A percentile compares a stretch with the other conserved stretches of the same genome.
These are phyloP conservation scores for Leccinum uliginosum DNA, from an alignment of 768 basidiomycete species.

Conservation along the genomic window DNA sequence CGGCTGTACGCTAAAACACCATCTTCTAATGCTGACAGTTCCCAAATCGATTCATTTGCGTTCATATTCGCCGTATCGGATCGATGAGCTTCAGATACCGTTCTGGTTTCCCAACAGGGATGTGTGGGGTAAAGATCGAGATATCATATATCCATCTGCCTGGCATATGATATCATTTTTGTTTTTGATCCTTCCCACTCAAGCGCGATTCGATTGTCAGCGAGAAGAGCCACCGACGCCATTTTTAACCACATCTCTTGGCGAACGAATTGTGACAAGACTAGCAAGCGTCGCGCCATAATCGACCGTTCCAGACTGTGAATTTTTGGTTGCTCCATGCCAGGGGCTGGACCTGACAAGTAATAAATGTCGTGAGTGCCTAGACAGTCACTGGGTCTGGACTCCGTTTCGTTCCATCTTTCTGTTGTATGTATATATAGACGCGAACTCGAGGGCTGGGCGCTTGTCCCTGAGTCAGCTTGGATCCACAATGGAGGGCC, in stretches of 20 bases:
- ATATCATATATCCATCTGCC: neutral
- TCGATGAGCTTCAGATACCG: neutral
- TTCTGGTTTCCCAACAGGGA: neutral
- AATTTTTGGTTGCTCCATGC: neutral
- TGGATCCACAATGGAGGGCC: neutral
- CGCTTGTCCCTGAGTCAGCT: neutral
- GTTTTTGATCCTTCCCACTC: neutral
- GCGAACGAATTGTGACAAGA: neutral
- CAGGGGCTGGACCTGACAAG: neutral
- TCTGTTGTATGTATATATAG: neutral
- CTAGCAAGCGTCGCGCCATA: neutral
- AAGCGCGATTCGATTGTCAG: neutral
- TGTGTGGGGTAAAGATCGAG: neutral
- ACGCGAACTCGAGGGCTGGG: neutral
- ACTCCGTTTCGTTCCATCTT: neutral
- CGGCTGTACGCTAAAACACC: neutral
- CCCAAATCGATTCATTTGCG: neutral
- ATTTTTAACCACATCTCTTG: neutral
- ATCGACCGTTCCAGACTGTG: conserved; percentile 7
- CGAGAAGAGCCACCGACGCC: neutral
- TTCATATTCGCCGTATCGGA: neutral
- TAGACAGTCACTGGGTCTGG: conserved; percentile 1
- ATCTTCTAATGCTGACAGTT: neutral
- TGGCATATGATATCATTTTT: neutral
- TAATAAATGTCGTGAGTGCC: neutral